Conservation (phyloP, 441 rosid genomes). For the Bruguiera hainesii region DNA sequence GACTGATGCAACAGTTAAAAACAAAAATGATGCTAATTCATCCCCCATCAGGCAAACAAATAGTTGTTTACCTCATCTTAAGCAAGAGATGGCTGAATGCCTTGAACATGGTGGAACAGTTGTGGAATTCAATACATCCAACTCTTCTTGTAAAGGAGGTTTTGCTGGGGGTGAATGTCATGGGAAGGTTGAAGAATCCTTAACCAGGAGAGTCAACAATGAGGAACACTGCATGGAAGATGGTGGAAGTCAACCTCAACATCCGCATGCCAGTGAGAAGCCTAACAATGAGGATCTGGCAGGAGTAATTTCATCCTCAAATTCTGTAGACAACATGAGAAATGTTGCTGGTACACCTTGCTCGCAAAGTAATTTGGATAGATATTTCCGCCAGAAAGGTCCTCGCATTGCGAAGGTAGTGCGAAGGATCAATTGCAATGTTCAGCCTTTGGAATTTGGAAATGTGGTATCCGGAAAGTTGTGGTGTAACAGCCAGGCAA, state of each 20-base stretch:
- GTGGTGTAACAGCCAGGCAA: conserved; percentile 88
- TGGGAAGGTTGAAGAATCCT: conserved; percentile 33
- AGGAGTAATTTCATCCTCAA: conserved; percentile 37
- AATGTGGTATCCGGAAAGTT: conserved; percentile 75
- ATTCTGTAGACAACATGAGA: conserved; percentile 40
- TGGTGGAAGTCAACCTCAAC: conserved; percentile 27
- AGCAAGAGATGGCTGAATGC: conserved; percentile 29
- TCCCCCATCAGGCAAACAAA: conserved; percentile 30
- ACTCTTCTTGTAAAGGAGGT: conserved; percentile 29
- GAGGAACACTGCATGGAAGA: conserved; percentile 28
- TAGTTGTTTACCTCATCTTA: conserved; percentile 31
- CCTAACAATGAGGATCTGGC: conserved; percentile 33
- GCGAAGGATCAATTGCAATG: conserved; percentile 94
- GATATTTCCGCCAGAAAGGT: conserved; percentile 81
- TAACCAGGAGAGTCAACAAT: conserved; percentile 24
- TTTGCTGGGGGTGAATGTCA: conserved; percentile 29
- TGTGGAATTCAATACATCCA: conserved; percentile 26
- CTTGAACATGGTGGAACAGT: conserved; percentile 33
- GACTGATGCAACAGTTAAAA: conserved; percentile 25
- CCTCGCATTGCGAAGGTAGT: conserved; percentile 99
- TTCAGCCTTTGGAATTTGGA: conserved; percentile 80
- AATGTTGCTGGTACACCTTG: conserved; percentile 50
- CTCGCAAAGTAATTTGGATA: conserved; percentile 72
- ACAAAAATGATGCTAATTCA: conserved; percentile 31
- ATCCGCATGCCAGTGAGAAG: conserved; percentile 30